Evolutionary conservation across 768 basidiomycete genomes (phyloP).

Genomic region (Rhodocollybia butyracea): DNA sequence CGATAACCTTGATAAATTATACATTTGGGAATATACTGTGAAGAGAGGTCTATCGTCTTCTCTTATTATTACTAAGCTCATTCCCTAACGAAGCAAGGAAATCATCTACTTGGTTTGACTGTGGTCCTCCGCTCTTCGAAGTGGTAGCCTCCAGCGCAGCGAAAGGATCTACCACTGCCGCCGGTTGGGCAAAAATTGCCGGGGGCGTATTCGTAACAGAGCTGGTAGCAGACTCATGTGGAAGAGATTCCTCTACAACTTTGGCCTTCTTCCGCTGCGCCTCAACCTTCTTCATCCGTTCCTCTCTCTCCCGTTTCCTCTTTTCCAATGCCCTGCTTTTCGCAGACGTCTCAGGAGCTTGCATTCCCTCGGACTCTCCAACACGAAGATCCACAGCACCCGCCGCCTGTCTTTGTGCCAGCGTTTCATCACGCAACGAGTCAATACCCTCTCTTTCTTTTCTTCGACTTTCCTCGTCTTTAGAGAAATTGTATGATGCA

Average conservation of each 20-base stretch:
- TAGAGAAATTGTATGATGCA: constrained; percentile 89
- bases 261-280: constrained; percentile 63
- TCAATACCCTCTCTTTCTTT: constrained; percentile 84
- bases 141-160: constrained; percentile 41
- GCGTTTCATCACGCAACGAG: constrained; percentile 67
- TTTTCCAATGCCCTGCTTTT: constrained; percentile 46
- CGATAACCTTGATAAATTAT: too few relatives aligned
- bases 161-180: constrained; percentile 53
- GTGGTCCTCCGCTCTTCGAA: constrained; percentile 16
- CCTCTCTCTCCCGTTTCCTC: constrained; percentile 19
- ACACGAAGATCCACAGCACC: constrained; percentile 60
- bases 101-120: constrained; percentile 47
- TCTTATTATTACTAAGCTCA: too few relatives aligned
- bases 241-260: constrained; percentile 11
- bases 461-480: constrained; percentile 73
- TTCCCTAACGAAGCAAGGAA: too few relatives aligned
- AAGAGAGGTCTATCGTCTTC: too few relatives aligned
- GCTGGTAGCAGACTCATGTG: constrained; percentile 2
- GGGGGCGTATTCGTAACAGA: not conserved
- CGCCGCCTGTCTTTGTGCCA: constrained; percentile 50
- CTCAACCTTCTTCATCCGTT: constrained; percentile 46
- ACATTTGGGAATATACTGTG: too few relatives aligned
- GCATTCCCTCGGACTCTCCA: constrained; percentile 81
- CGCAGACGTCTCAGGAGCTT: constrained; percentile 20
- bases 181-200: constrained; percentile 13